Base-by-base conservation (phyloP, 1,284 basidiomycete genomes). In the Sanguinoderma infundibulare region DNA sequence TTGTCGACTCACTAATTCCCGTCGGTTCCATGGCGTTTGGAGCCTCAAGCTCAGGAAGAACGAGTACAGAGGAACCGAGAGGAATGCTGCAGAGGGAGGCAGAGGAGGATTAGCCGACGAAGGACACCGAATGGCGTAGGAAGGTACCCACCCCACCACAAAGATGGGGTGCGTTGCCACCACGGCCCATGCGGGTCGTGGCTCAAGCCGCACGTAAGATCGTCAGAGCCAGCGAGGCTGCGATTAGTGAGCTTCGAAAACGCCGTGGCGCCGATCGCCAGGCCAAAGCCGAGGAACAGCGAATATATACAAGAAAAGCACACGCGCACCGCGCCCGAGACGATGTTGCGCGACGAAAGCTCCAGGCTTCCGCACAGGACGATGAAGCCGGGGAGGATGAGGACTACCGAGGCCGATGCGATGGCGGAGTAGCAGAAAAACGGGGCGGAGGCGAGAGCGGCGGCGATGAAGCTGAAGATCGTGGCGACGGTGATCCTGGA, bases 361-460 rank as follows among this genome's bases (percentile, higher is more conserved):
- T 97, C 96, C 51, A 97, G 86, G 24, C 91, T 84, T 44, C 93
- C 94, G 63, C 82, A 87, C 10, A 94, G 80, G 15, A 95, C 91
- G 67, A 94, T 90, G 72, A 92, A 94, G 49, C 89, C 93, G 14
- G 93, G 95, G 5, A 97, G 81, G 68, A 97, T 97, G 55, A 96
- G 82, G 4, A 96, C 94, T 61, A 96, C 89, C 3, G 93, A 91
- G 17, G 87, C 86, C 3, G 92, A 94, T 0, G 93, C 91, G 59
- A 97, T 81, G 1, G 95, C 90, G 2, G 94, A 89, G 72, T 94
- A 97, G 77, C 95, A 97, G 64, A 96, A 91, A 56, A 83, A 79
- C 24, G 80, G 75, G 0, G 87, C 86, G n/a, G 87, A 83, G 1
- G 91, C 89, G 49, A 95, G 77, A 1, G 87, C 91, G 24, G 91